phyloP scores from a whole-genome alignment of 176 grass and related monocot species.

The Puccinellia tenuiflora region DNA sequence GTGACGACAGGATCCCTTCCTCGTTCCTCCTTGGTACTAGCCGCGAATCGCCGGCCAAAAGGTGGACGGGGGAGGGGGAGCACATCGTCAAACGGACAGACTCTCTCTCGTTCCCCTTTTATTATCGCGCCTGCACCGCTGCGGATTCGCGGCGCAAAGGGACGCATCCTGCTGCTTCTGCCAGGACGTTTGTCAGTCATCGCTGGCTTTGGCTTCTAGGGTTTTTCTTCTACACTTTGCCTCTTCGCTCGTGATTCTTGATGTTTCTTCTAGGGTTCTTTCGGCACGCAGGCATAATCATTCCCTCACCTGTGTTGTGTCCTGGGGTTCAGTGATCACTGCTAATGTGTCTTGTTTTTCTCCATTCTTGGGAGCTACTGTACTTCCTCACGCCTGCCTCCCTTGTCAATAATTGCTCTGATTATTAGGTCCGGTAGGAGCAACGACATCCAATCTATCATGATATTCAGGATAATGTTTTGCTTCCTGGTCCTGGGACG shows the following conservation, averaged over 20 bases:
- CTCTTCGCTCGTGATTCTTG: not conserved
- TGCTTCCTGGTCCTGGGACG: not conserved
- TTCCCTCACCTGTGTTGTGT: not conserved
- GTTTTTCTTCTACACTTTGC: not conserved
- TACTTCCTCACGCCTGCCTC: not conserved
- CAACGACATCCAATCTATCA: not conserved
- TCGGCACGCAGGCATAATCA: not conserved
- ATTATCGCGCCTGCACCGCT: not conserved
- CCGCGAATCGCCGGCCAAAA: not conserved
- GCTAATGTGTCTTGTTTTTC: too few species aligned
- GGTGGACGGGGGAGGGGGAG: not conserved
- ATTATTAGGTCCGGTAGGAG: not conserved
- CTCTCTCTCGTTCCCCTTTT: not conserved
- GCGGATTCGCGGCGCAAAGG: not conserved
- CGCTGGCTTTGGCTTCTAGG: not conserved
- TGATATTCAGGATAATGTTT: not conserved
- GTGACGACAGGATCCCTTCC: too few species aligned
- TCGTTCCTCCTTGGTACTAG: too few species aligned
- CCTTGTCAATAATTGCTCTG: not conserved
- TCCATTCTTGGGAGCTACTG: too few species aligned
- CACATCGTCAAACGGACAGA: conserved; percentile 32
- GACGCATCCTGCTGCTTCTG: not conserved
- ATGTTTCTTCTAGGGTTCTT: not conserved
- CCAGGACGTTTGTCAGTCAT: not conserved
- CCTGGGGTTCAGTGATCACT: not conserved